Percentiles rank a stretch among this genome's conserved stretches.
Conservation (phyloP, 257 asterid genomes). For the Cruciata laevipes region DNA sequence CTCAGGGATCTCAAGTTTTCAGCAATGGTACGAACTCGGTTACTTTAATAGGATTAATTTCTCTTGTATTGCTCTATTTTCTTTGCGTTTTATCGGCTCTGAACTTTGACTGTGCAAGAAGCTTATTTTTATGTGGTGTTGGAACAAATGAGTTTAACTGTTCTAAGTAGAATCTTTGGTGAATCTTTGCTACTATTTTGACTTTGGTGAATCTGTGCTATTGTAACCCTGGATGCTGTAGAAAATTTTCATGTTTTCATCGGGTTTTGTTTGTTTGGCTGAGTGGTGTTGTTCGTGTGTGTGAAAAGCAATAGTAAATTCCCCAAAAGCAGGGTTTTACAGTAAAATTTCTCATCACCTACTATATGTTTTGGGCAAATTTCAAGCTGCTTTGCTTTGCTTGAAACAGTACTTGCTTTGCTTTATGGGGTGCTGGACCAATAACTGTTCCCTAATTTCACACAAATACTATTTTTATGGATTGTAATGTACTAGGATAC, state of each 20-base stretch:
- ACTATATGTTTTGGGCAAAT: not conserved
- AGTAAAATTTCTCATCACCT: not conserved
- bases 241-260: too few relatives aligned
- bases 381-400: too few relatives aligned
- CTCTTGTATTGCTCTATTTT: not conserved
- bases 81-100: not conserved
- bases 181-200: too few relatives aligned
- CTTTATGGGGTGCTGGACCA: too few relatives aligned
- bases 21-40: not conserved
- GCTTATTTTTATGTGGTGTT: not conserved
- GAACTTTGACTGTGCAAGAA: not conserved
- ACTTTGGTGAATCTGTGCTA: too few relatives aligned
- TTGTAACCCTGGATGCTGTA: too few relatives aligned
- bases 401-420: too few relatives aligned
- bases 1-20: not conserved
- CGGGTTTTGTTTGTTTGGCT: too few relatives aligned
- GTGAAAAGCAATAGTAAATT: not conserved
- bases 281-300: too few relatives aligned
- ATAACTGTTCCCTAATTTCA: not conserved
- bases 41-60: not conserved
- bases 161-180: too few relatives aligned
- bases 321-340: not conserved
- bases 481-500: not conserved
- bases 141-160: not conserved
- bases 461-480: not conserved